Evolutionary conservation across 257 asterid species (phyloP), one percentile per base, ranked within the genome.

Genomic region (Petunia secreta): DNA sequence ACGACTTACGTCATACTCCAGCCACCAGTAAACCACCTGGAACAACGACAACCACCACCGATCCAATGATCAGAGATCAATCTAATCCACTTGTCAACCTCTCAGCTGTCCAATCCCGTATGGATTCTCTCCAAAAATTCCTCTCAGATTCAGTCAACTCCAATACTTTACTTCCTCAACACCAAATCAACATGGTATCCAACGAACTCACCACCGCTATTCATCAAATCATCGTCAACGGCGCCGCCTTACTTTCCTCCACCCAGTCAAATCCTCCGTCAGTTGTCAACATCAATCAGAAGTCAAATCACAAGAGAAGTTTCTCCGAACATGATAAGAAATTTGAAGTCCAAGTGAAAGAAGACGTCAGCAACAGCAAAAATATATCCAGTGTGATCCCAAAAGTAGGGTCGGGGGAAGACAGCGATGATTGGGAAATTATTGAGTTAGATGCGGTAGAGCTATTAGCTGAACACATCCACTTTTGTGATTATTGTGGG

Each of bases 401-500:
- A 25, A 0, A 25, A 25, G 25, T 25, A 25, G 25, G 25, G 25
- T 25, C 25, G 6, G 81, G 11, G 6, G 83, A 77, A 4, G 85
- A 52, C 1, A 34, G 41, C 0, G 91, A 86, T 8, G 92, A 84
- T 55, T 88, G 65, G 41, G 97, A 93, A 54, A 89, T 93, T 54
- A 58, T 91, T 8, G 99, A 93, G 85, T 85, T 92, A 44, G 99
- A 95, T 37, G 90, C 97, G 50, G 96, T 89, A 71, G 97, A 93
- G 85, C 84, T 95, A 11, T 60, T 95, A 74, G 96, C 98, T 10
- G 98, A 95, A 85, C 98, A 92, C 81, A 89, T 91, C 2, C 99
- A 95, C 81, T 91, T 93, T 55, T 95, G 99, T 55, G 94, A 92
- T 80, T 85, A 90, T 43, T 95, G 99, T 37, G 99, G 98, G 14